phyloP scores from a whole-genome alignment of 1,139 yeast genomes.

The Hansenula lynferdii region DNA sequence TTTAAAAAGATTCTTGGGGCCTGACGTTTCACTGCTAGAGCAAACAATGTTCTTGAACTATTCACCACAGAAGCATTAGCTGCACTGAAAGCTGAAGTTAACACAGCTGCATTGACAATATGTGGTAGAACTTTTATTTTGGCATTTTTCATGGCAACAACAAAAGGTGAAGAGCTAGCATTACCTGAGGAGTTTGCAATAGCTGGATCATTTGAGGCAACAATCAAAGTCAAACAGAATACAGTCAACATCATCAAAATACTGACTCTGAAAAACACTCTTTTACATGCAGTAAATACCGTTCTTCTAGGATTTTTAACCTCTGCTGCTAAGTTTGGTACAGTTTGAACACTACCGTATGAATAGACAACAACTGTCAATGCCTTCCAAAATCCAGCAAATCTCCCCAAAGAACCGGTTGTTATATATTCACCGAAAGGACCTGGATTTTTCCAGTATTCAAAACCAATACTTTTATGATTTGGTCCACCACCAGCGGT shows the following conservation, averaged over 20 bases:
- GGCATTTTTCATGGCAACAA: not conserved
- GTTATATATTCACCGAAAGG: conserved; percentile 32
- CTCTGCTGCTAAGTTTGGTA: not conserved
- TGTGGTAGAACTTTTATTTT: not conserved
- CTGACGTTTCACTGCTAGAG: not conserved
- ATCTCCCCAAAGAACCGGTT: not conserved
- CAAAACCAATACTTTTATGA: conserved; percentile 46
- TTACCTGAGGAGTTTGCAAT: not conserved
- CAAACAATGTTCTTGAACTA: not conserved
- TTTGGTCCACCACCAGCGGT: conserved; percentile 47
- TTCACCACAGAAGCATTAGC: not conserved
- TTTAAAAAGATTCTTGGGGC: not conserved
- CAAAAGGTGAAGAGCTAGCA: not conserved
- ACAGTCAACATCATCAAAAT: not conserved
- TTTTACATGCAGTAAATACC: not conserved
- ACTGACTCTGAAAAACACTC: not conserved
- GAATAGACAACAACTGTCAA: not conserved
- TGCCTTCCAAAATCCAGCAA: conserved; percentile 2
- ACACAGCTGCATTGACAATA: not conserved
- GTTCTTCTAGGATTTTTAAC: not conserved
- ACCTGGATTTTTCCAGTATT: conserved; percentile 54
- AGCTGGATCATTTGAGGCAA: not conserved
- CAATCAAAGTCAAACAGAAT: not conserved
- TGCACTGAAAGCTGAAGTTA: not conserved
- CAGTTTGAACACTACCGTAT: not conserved